phyloP scores from a whole-genome alignment of 805 yeast genomes.

The Metschnikowia gelsemii region DNA sequence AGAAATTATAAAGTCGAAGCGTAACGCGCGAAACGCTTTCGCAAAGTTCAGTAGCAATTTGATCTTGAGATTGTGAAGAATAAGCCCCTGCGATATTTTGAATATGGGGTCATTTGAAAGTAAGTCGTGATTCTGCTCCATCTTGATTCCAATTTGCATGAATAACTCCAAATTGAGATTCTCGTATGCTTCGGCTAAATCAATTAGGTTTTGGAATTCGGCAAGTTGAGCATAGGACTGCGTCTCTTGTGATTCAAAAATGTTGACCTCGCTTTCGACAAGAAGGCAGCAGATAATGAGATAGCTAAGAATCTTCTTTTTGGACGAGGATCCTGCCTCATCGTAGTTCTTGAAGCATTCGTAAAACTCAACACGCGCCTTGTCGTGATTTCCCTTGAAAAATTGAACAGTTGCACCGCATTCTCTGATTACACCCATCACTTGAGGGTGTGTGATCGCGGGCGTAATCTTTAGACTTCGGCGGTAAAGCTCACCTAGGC shows the following conservation, averaged over 20 bases:
- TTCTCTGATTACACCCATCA: conserved; percentile 72
- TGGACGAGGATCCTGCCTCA: conserved; percentile 45
- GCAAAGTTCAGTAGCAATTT: conserved; percentile 31
- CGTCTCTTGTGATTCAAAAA: conserved; percentile 73
- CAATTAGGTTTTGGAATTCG: conserved; percentile 25
- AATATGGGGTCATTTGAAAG: conserved; percentile 34
- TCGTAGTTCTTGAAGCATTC: conserved; percentile 45
- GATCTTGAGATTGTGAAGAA: conserved; percentile 31
- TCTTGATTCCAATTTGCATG: conserved; percentile 16
- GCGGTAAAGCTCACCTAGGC: conserved; percentile 49
- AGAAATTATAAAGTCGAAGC: conserved; percentile 27
- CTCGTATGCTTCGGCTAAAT: conserved; percentile 32
- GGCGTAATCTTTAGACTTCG: conserved; percentile 45
- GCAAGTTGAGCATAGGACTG: conserved; percentile 44
- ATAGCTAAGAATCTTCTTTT: conserved; percentile 58
- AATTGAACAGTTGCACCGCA: conserved; percentile 72
- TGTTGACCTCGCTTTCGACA: conserved; percentile 64
- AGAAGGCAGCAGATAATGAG: conserved; percentile 61
- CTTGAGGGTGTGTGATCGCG: conserved; percentile 73
- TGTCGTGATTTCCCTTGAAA: conserved; percentile 55
- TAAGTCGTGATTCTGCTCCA: conserved; percentile 24
- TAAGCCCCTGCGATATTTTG: conserved; percentile 25
- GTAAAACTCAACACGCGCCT: conserved; percentile 63
- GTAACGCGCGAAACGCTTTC: conserved; percentile 31
- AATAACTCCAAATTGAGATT: conserved; percentile 27